phyloP scores from a whole-genome alignment of 2,329 filamentous ascomycete genomes.

The Penicillium sp. region DNA sequence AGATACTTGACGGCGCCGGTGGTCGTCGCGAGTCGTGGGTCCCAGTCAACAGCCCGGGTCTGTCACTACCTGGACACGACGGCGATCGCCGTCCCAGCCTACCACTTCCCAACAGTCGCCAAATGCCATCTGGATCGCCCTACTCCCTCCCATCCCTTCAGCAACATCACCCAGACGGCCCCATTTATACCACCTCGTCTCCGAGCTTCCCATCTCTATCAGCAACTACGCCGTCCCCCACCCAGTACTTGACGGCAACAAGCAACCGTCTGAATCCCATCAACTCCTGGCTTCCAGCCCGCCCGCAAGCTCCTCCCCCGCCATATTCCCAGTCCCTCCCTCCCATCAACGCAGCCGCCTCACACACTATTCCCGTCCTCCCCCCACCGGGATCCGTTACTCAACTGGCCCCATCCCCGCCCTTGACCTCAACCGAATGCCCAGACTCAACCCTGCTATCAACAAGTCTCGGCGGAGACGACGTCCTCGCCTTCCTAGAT shows the following conservation, averaged over 20 bases:
- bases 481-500: conserved; percentile 39
- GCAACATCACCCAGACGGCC: conserved; percentile 32
- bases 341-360: conserved; percentile 35
- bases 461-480: conserved; percentile 38
- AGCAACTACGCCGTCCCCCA: conserved; percentile 27
- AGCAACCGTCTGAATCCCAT: conserved; percentile 40
- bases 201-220: conserved; percentile 34
- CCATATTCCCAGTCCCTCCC: conserved; percentile 41
- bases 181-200: conserved; percentile 31
- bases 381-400: conserved; percentile 36
- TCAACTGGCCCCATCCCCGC: conserved; percentile 31
- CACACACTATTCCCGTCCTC: conserved; percentile 35
- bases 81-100: conserved; percentile 40
- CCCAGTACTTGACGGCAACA: conserved; percentile 28
- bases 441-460: conserved; percentile 28
- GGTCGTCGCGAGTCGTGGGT: conserved; percentile 44
- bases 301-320: conserved; percentile 30
- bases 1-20: conserved; percentile 29
- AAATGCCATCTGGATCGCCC: conserved; percentile 35
- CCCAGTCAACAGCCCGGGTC: conserved; percentile 38
- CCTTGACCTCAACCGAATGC: conserved; percentile 30
- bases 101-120: conserved; percentile 35
- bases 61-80: conserved; percentile 32
- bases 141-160: conserved; percentile 38
- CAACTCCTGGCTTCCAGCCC: conserved; percentile 39